These are phyloP conservation scores for Pythium apleroticum DNA, from an alignment of 352 stramenopile genomes.

Conservation along the genomic window DNA sequence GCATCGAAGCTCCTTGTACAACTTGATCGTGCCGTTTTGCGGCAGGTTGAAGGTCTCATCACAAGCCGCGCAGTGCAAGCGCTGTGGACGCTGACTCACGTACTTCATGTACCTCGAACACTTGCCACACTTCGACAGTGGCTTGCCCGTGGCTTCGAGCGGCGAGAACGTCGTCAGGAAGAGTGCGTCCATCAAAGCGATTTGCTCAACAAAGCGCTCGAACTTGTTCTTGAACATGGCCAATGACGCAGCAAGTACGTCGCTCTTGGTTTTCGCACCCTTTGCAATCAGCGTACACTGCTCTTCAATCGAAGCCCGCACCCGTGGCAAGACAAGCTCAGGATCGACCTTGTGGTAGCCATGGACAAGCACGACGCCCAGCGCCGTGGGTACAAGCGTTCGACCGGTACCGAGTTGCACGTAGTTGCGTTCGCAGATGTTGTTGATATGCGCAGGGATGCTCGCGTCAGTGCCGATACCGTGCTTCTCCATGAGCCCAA, in stretches of 20 bases:
- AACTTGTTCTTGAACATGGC: conserved; percentile 50
- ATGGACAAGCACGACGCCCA: background rate
- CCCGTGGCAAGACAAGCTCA: conserved; percentile 64
- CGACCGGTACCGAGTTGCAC: background rate
- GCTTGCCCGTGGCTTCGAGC: conserved; percentile 42
- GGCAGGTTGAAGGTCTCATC: conserved; percentile 45
- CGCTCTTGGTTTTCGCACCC: conserved; percentile 43
- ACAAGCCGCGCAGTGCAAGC: conserved; percentile 47
- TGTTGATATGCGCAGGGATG: conserved; percentile 85
- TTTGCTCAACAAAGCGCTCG: conserved; percentile 52
- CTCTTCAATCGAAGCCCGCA: conserved; percentile 80
- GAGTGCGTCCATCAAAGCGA: conserved; percentile 23
- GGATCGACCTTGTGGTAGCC: background rate
- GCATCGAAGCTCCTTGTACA: conserved; percentile 47
- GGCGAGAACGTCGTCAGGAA: conserved; percentile 70
- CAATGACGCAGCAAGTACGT: conserved; percentile 42
- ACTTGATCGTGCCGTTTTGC: conserved; percentile 38
- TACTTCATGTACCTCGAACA: conserved; percentile 61
- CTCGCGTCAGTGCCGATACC: conserved; percentile 79
- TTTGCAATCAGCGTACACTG: conserved; percentile 82
- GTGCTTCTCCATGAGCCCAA: conserved; percentile 82
- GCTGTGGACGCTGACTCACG: conserved; percentile 40
- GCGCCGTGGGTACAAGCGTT: background rate
- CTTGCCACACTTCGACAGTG: conserved; percentile 52
- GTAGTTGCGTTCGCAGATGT: conserved; percentile 39